Evolutionary conservation across 2,329 filamentous ascomycete species (phyloP), one percentile per base, ranked within the genome.

Genomic region (Byssothecium circinans): DNA sequence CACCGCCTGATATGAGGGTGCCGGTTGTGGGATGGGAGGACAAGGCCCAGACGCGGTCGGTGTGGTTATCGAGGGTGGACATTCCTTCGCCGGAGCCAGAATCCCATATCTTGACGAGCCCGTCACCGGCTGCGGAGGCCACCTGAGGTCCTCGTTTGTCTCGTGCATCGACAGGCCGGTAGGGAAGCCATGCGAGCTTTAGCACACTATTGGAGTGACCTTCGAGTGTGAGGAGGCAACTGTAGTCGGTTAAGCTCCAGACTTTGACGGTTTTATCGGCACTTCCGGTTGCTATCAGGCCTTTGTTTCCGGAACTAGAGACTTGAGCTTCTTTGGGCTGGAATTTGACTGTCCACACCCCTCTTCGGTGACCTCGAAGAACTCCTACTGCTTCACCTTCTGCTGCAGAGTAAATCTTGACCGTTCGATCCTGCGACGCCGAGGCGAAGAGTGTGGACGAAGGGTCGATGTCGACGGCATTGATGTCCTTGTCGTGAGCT

Each of bases 401-500:
- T 57, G 91, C 86, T 6, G 87, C 80, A 7, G 91, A 94, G 88
- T 92, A 99, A 49, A 99, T 94, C 75, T 97, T 99, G 57, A 97
- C 91, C 0, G 90, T 95, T 57, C 91, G 89, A 69, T 99, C 94
- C 73, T 99, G 94, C 4, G 92, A 97, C 23, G 94, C 92, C 1
- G 94, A 96, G 2, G 92, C 95, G 65, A 99, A 97, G 1, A 96
- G 74, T n/a, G 85, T 82, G 4, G 83, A 83, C 1, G 81, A 79
- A 18, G 84, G 81, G 54, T 91, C 89, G 10, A 94, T 80, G 55
- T 95, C 90, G 41, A 99, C 82, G 2, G 94, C 91, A 62, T 99
- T 99, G 73, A 99, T 99, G 58, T 99, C 94, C 69, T 99, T 99
- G 66, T 99, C 94, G 72, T 99, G 94, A 1, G 94, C 94, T 71